These are phyloP conservation scores for Penicillium nucicola DNA, from an alignment of 495 filamentous ascomycete genomes.

Conservation along the genomic window DNA sequence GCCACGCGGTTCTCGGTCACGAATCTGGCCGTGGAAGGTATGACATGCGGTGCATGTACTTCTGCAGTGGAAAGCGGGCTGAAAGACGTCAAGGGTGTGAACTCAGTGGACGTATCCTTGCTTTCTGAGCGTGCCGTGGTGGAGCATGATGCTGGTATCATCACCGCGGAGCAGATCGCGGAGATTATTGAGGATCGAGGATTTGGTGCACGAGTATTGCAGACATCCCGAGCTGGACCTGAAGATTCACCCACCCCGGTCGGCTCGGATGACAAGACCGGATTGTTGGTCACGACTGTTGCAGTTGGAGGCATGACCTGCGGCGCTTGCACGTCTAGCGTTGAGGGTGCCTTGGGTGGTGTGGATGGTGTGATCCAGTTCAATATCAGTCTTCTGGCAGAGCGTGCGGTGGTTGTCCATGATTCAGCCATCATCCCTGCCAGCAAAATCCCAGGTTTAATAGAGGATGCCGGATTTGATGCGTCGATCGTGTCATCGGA, in stretches of 20 bases:
- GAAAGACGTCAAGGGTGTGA: constrained; percentile 66
- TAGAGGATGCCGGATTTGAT: constrained; percentile 79
- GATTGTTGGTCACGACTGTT: constrained; percentile 69
- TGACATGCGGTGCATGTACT: constrained; percentile 96
- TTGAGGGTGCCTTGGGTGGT: constrained; percentile 78
- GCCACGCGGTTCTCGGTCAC: constrained; percentile 55
- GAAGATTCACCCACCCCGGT: constrained; percentile 12
- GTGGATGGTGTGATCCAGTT: constrained; percentile 78
- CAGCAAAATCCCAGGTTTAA: constrained; percentile 65
- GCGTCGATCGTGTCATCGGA: constrained; percentile 63
- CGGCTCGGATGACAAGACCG: constrained; percentile 38
- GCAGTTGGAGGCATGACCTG: constrained; percentile 95
- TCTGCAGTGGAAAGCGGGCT: constrained; percentile 84
- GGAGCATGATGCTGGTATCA: constrained; percentile 68
- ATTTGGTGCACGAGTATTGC: constrained; percentile 81
- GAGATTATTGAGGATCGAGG: constrained; percentile 89
- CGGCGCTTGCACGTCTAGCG: constrained; percentile 88
- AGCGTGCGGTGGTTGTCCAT: constrained; percentile 86
- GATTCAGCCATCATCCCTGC: constrained; percentile 66
- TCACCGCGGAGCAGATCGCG: constrained; percentile 68
- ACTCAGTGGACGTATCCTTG: constrained; percentile 83
- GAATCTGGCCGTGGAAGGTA: constrained; percentile 87
- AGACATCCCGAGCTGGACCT: constrained; percentile 26
- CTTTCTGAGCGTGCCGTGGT: constrained; percentile 67
- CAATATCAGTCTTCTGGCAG: constrained; percentile 89